Evolutionary conservation across 345 rosid genomes (phyloP).

Genomic region (Pistacia integerrima): DNA sequence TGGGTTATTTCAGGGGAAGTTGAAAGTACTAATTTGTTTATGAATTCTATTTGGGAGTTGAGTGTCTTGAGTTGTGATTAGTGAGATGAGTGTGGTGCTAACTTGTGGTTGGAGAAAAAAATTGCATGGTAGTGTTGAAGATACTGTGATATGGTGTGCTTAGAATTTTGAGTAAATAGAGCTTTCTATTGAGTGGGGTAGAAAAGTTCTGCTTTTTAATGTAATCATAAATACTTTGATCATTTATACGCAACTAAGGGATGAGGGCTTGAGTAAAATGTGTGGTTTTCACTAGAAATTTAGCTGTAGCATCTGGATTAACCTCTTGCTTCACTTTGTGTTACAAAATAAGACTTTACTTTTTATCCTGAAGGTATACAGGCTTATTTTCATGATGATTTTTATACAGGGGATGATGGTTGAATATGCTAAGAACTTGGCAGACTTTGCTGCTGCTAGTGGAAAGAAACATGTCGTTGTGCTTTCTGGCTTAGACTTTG

Average conservation of each 20-base stretch:
- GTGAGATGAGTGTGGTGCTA: neutral
- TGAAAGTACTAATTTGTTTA: neutral
- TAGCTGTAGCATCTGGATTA: neutral
- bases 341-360: neutral
- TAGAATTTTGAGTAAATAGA: neutral
- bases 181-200: neutral
- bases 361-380: neutral
- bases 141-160: neutral
- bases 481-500: constrained; percentile 89
- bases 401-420: constrained; percentile 72
- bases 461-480: constrained; percentile 73
- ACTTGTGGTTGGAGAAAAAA: neutral
- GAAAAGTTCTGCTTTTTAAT: neutral
- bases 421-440: constrained; percentile 75
- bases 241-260: neutral
- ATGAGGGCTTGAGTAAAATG: neutral
- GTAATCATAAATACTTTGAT: neutral
- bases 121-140: neutral
- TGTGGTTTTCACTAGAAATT: neutral
- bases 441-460: constrained; percentile 72
- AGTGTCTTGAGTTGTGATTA: neutral
- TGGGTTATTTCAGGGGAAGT: neutral
- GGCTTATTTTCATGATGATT: neutral
- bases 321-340: neutral
- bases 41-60: neutral